A percentile compares a stretch with the other conserved stretches of the same genome.
These are phyloP conservation scores for Cercospora sesami DNA, from an alignment of 2,329 filamentous ascomycete species.

Conservation along the genomic window DNA sequence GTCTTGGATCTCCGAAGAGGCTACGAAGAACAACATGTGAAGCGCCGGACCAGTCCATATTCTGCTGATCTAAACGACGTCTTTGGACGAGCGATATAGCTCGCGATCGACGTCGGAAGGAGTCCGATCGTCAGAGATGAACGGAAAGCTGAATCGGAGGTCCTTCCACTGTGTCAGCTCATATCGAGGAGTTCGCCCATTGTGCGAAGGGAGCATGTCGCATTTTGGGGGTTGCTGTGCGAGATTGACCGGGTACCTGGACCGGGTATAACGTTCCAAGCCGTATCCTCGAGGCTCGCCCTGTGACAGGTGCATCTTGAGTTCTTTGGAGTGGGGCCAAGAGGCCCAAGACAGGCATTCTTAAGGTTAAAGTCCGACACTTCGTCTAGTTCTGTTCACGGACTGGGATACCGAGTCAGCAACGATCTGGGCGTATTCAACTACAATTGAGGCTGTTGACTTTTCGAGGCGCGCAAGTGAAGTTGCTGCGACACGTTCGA, in stretches of 20 bases:
- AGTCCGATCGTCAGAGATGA: not conserved
- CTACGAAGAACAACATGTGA: conserved; percentile 10
- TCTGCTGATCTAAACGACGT: not conserved
- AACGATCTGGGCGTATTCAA: not conserved
- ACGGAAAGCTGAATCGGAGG: not conserved
- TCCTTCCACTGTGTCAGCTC: not conserved
- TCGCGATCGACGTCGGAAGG: not conserved
- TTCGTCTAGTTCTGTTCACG: not conserved
- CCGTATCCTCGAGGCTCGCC: not conserved
- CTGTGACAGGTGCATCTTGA: not conserved
- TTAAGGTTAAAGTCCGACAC: not conserved
- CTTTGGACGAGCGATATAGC: not conserved
- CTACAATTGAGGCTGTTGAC: not conserved
- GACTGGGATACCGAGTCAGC: not conserved
- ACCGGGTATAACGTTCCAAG: not conserved
- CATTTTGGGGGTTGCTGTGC: not conserved
- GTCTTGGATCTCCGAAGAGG: conserved; percentile 18
- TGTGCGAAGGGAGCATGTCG: not conserved
- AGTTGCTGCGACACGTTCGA: not conserved
- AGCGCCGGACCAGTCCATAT: not conserved
- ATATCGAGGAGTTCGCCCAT: not conserved
- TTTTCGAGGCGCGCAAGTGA: not conserved
- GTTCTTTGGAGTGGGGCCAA: not conserved
- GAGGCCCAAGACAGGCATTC: not conserved
- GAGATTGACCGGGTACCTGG: not conserved